phyloP scores from a whole-genome alignment of 2,329 filamentous ascomycete genomes.

The Hypoxylon sp. region DNA sequence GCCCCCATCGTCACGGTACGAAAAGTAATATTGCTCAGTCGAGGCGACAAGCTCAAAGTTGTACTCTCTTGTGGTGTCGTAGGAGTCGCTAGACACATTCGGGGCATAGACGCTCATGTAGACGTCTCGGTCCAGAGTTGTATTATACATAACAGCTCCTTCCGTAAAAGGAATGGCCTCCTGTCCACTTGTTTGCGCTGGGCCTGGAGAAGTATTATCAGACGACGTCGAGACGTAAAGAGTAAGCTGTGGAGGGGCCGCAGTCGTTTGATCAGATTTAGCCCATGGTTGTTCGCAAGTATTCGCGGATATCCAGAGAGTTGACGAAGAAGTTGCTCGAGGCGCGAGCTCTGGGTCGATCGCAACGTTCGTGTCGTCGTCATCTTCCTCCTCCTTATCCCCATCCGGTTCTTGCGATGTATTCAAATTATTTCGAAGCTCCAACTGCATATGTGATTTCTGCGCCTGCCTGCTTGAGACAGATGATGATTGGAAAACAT shows the following conservation, averaged over 20 bases:
- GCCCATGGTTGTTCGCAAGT: conserved; percentile 80
- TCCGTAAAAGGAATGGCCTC: conserved; percentile 63
- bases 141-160: conserved; percentile 73
- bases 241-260: conserved; percentile 74
- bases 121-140: conserved; percentile 71
- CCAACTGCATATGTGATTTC: conserved; percentile 29
- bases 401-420: conserved; percentile 27
- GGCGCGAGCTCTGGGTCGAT: conserved; percentile 31
- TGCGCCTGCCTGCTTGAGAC: conserved; percentile 54
- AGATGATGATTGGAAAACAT: conserved; percentile 67
- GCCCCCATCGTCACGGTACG: conserved; percentile 59
- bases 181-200: conserved; percentile 57
- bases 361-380: too few relatives aligned
- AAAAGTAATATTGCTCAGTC: conserved; percentile 79
- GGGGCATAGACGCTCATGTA: conserved; percentile 82
- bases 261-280: conserved; percentile 55
- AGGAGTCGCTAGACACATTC: conserved; percentile 63
- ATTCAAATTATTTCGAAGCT: conserved; percentile 42
- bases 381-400: conserved; percentile 33
- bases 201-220: conserved; percentile 72
- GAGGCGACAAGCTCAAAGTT: conserved; percentile 85
- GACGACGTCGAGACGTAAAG: conserved; percentile 77
- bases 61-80: conserved; percentile 67
- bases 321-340: conserved; percentile 50
- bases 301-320: conserved; percentile 84